Conservation (phyloP, 805 yeast genomes). For the Cyberlindnera japonica region DNA sequence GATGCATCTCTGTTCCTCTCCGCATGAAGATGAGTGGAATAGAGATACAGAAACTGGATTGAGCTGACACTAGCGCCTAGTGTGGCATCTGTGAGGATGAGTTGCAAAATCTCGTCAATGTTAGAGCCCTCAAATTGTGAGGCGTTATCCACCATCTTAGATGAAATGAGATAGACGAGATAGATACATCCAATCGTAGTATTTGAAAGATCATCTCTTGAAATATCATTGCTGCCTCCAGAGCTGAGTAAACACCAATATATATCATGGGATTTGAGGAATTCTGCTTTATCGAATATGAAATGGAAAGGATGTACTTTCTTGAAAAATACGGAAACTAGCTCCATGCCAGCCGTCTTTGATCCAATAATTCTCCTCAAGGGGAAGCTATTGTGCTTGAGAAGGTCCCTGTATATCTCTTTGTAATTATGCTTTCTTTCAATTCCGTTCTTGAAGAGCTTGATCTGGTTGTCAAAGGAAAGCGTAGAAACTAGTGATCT, state of each 20-base stretch:
- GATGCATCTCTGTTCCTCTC: constrained; percentile 45
- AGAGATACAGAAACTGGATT: constrained; percentile 38
- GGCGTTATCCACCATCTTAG: constrained; percentile 26
- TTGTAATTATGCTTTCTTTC: constrained; percentile 13
- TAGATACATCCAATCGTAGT: constrained; percentile 41
- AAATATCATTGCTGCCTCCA: neutral
- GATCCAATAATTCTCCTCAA: constrained; percentile 30
- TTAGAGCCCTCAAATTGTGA: constrained; percentile 22
- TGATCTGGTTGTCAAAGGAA: constrained; percentile 33
- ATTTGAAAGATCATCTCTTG: constrained; percentile 12
- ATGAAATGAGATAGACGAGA: constrained; percentile 37
- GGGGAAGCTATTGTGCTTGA: constrained; percentile 34
- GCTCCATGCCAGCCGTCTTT: constrained; percentile 34
- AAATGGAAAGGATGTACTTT: constrained; percentile 43
- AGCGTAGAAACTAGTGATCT: constrained; percentile 33
- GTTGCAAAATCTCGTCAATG: constrained; percentile 39
- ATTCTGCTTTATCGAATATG: constrained; percentile 35
- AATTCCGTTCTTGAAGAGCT: constrained; percentile 19
- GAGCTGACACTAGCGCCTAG: constrained; percentile 43
- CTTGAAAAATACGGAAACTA: constrained; percentile 37
- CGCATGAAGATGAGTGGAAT: constrained; percentile 42
- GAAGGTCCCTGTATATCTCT: constrained; percentile 12
- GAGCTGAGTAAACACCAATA: constrained; percentile 32
- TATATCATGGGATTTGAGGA: constrained; percentile 33
- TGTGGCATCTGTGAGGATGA: constrained; percentile 41